Evolutionary conservation across 139 green algal genomes (phyloP).

Genomic region (Closterium sp.): DNA sequence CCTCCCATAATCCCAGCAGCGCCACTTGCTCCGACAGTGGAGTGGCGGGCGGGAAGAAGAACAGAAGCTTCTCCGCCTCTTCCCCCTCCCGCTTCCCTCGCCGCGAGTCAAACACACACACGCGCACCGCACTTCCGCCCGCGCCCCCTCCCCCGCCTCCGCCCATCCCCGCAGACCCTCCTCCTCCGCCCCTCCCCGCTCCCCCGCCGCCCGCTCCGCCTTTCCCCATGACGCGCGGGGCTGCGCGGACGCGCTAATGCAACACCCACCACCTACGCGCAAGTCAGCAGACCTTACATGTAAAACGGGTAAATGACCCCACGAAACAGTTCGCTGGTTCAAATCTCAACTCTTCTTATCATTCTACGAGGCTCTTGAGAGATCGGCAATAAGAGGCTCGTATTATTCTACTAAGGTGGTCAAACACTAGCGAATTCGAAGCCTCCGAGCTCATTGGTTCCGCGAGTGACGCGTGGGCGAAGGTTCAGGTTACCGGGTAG

Average conservation of each 20-base stretch:
- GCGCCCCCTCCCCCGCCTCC: not conserved
- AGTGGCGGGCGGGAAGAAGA: conserved; percentile 15
- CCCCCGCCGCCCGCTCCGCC: not conserved
- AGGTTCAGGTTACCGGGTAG: too few species aligned
- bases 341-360: too few species aligned
- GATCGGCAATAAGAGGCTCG: too few species aligned
- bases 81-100: conserved; percentile 19
- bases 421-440: too few species aligned
- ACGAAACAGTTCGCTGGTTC: too few species aligned
- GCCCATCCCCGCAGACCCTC: not conserved
- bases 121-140: not conserved
- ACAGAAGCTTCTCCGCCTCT: conserved; percentile 33
- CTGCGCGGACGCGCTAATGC: too few species aligned
- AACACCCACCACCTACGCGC: too few species aligned
- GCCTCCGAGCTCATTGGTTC: too few species aligned
- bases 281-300: not conserved
- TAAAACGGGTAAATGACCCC: too few species aligned
- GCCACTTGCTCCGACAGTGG: conserved; percentile 7
- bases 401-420: too few species aligned
- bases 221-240: not conserved
- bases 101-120: conserved; percentile 26
- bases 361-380: too few species aligned
- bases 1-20: not conserved
- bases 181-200: not conserved
- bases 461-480: too few species aligned